These are phyloP conservation scores for Hypericum perforatum DNA, from an alignment of 345 rosid species.

Conservation along the genomic window DNA sequence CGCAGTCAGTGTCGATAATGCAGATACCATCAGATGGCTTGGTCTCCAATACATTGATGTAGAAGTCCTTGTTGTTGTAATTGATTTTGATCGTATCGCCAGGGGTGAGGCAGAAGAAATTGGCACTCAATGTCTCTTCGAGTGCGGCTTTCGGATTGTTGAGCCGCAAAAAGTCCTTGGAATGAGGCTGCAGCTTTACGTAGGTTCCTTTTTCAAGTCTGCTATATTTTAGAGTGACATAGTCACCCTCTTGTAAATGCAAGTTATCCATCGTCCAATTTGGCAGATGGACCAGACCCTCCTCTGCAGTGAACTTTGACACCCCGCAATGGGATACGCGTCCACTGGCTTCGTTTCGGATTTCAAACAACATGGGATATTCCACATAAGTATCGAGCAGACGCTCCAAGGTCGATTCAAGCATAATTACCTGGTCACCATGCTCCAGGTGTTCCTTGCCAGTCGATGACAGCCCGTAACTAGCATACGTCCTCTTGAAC, in stretches of 20 bases:
- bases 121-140: slow-evolving; percentile 12
- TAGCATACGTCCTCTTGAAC: background rate
- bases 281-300: slow-evolving; percentile 10
- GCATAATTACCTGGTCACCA: slow-evolving; percentile 17
- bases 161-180: slow-evolving; percentile 14
- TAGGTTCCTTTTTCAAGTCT: slow-evolving; percentile 6
- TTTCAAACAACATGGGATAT: slow-evolving; percentile 19
- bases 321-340: slow-evolving; percentile 21
- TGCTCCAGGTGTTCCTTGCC: slow-evolving; percentile 9
- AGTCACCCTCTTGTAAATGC: slow-evolving; percentile 10
- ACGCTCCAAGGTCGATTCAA: slow-evolving; percentile 5
- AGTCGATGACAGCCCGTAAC: background rate
- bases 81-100: slow-evolving; percentile 21
- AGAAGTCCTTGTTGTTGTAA: slow-evolving; percentile 1
- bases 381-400: background rate
- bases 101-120: slow-evolving; percentile 18
- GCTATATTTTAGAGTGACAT: background rate
- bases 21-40: slow-evolving; percentile 13
- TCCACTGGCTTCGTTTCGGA: slow-evolving; percentile 6
- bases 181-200: slow-evolving; percentile 24
- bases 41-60: slow-evolving; percentile 18
- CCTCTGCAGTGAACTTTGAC: slow-evolving; percentile 18
- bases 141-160: slow-evolving; percentile 13
- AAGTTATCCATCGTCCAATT: slow-evolving; percentile 26
- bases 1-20: slow-evolving; percentile 14